These are phyloP conservation scores for Astrothelium macrocarpum DNA, from an alignment of 495 filamentous ascomycete species.

Conservation along the genomic window DNA sequence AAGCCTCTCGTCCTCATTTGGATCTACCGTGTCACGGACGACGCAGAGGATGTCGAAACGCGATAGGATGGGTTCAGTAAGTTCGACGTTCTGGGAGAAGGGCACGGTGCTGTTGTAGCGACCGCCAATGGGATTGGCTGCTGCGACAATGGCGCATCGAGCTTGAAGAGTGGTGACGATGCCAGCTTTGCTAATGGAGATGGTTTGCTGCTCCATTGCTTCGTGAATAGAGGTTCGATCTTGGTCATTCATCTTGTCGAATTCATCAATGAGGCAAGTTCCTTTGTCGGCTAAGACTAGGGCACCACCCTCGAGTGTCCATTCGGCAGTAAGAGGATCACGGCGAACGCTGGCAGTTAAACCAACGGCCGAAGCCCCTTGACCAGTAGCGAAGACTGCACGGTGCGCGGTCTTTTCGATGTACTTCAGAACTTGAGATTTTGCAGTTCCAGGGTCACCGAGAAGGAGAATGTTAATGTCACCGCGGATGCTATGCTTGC, in stretches of 20 bases:
- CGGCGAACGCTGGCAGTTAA: slow-evolving; percentile 92
- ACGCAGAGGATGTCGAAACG: slow-evolving; percentile 99
- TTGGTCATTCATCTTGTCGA: slow-evolving; percentile 99
- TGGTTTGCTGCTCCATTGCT: slow-evolving; percentile 99
- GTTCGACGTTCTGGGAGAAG: slow-evolving; percentile 89
- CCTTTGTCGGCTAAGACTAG: slow-evolving; percentile 92
- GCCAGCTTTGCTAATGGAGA: slow-evolving; percentile 97
- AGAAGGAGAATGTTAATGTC: slow-evolving; percentile 98
- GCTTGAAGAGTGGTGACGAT: slow-evolving; percentile 97
- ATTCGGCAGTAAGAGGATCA: slow-evolving; percentile 92
- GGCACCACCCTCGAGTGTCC: slow-evolving; percentile 96
- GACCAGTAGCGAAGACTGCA: slow-evolving; percentile 95
- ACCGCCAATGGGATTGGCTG: slow-evolving; percentile 92
- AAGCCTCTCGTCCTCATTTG: slow-evolving; percentile 85
- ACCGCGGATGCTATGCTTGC: slow-evolving; percentile 82
- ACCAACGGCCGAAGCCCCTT: slow-evolving; percentile 96
- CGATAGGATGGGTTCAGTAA: slow-evolving; percentile 94
- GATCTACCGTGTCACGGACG: slow-evolving; percentile 95
- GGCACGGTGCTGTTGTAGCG: slow-evolving; percentile 95
- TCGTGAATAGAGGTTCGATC: slow-evolving; percentile 98
- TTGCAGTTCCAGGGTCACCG: slow-evolving; percentile 95
- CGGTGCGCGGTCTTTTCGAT: slow-evolving; percentile 96
- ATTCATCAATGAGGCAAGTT: slow-evolving; percentile 96
- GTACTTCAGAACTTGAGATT: slow-evolving; percentile 97
- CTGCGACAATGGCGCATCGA: slow-evolving; percentile 94